Conservation (phyloP, 1,284 basidiomycete species). For the Pyrrhoderma noxium region DNA sequence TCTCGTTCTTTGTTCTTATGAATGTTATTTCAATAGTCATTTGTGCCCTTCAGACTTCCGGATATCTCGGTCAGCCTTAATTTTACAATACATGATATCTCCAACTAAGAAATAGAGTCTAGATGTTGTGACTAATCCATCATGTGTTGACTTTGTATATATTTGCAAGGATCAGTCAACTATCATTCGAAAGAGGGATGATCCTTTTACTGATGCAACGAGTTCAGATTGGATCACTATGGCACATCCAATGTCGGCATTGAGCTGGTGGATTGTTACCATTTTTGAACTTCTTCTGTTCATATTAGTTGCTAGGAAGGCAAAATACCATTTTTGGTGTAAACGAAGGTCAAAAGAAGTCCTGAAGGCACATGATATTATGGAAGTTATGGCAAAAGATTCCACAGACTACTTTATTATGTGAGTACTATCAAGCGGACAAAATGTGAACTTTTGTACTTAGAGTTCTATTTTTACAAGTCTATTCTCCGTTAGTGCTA, state of each 20-base stretch:
- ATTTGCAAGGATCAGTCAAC: too few species aligned
- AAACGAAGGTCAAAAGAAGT: not conserved
- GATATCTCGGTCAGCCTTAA: not conserved
- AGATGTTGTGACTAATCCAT: too few species aligned
- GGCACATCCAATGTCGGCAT: not conserved
- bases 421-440: not conserved
- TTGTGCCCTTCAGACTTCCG: not conserved
- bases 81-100: too few species aligned
- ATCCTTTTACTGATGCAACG: not conserved
- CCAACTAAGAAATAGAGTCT: too few species aligned
- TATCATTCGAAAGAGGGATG: too few species aligned
- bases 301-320: not conserved
- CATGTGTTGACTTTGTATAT: too few species aligned
- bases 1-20: not conserved
- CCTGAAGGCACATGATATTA: not conserved
- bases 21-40: not conserved
- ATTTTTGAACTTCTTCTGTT: constrained; percentile 3
- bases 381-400: not conserved
- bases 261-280: not conserved
- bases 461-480: too few species aligned
- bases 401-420: not conserved
- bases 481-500: too few species aligned
- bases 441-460: too few species aligned
- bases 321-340: not conserved
- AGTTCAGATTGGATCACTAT: not conserved